Base-by-base conservation (phyloP, 2,329 filamentous ascomycete genomes). In the Colletotrichum salicis region DNA sequence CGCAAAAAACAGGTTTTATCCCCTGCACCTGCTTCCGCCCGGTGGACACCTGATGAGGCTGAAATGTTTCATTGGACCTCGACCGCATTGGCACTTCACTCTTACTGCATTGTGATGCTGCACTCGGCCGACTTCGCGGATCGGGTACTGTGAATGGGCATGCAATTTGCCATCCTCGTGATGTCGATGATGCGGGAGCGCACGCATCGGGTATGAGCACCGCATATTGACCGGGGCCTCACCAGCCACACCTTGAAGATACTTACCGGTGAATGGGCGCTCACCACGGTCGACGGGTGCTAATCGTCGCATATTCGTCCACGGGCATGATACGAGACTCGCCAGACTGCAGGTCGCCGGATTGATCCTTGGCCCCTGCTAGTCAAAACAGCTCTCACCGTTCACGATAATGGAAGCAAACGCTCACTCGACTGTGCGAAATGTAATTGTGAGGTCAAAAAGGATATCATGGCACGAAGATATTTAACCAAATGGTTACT, bases 31-130 rank as follows among this genome's bases (percentile, higher is more conserved):
- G 33, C 29, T 45, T 48, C 55, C 29, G 60, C 45, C 59, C 45
- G 59, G 33, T 68, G 59, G 58, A 10, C 57, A 65, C 48, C 60
- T n/a, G 66, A 71, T 71, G 70, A 70, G 70, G 70, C 70, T 72
- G 70, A 70, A 69, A 54, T 71, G 67, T 72, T 71, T 71, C 70
- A 72, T 72, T 72, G 51, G 66, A 62, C 61, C 48, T 66, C 51
- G 67, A 41, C 69, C 54, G 64, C 69, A 71, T 55, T 24, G 55
- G 58, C 64, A 67, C 64, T 67, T 68, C 51, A 51, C 24, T 31
- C 13, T 55, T 37, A 64, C 69, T 63, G 64, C 69, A 71, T 71
- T 19, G 58, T 63, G 64, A 71, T 71, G 59, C 64, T 58, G 68
- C 58, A 63, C 65, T 64, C 45, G 33, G 65, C 69, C 69, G 65